Percentiles rank a stretch among this genome's conserved stretches.
These are phyloP conservation scores for Eutypella sp. DNA, from an alignment of 2,329 filamentous ascomycete genomes.

Conservation along the genomic window DNA sequence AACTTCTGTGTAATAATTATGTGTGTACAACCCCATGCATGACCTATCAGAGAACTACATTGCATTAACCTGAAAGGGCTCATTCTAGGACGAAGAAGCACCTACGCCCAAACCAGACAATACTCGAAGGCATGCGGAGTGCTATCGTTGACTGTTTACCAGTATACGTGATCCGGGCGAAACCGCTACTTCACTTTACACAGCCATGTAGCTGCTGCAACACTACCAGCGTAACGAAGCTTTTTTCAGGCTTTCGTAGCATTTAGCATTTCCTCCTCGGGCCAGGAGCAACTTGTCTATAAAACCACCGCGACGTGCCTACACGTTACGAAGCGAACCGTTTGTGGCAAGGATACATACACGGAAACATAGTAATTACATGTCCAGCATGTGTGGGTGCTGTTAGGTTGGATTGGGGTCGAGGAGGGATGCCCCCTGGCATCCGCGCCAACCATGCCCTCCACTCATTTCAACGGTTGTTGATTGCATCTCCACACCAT, in stretches of 20 bases:
- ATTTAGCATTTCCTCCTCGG: too few relatives aligned
- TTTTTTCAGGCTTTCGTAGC: background rate
- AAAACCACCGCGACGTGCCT: background rate
- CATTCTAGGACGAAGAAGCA: too few relatives aligned
- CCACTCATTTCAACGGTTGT: background rate
- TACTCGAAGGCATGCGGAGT: too few relatives aligned
- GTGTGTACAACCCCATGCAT: too few relatives aligned
- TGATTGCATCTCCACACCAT: background rate
- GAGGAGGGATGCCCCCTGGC: background rate
- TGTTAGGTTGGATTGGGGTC: background rate
- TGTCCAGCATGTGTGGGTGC: too few relatives aligned
- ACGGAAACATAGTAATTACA: too few relatives aligned
- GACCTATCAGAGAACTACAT: too few relatives aligned
- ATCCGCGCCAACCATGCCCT: background rate
- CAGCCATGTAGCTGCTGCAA: background rate
- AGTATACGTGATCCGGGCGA: too few relatives aligned
- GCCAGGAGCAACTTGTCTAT: background rate
- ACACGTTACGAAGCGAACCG: background rate
- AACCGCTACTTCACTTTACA: background rate
- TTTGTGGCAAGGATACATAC: background rate
- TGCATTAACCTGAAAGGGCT: too few relatives aligned
- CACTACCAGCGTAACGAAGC: background rate
- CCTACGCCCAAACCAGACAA: too few relatives aligned
- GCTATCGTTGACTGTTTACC: too few relatives aligned
- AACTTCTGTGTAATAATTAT: too few relatives aligned